Evolutionary conservation across 805 yeast genomes (phyloP), one percentile per base, ranked within the genome.

Genomic region (Yarrowia porcina): DNA sequence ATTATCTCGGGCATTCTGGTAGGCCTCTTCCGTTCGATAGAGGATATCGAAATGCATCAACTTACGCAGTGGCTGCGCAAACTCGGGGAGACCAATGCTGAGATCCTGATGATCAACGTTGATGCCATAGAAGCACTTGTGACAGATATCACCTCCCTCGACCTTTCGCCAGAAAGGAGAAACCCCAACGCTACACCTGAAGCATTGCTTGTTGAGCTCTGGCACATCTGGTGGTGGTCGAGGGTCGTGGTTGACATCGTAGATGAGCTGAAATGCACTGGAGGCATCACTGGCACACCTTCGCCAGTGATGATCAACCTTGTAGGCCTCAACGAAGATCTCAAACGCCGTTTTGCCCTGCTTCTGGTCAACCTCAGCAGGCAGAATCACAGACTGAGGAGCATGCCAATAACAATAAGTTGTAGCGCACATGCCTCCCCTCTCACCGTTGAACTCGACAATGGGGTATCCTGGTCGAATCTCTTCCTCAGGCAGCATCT

Each of bases 281-380:
- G 59, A 35, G 10, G 32, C 44, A 21, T 52, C 59, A 17, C 44
- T 25, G 18, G 59, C 59, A 12, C 59, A 17, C n/a, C 20, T 30
- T 10, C 17, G 27, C 61, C 61, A 56, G 12, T 28, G 27, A n/a
- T 18, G 30, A n/a, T 56, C 61, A 11, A 56, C 18, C 65, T 72
- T 74, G 66, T 69, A 67, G 4, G 38, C 62, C 45, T 68, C 66
- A 13, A 67, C 64, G 52, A 69, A 76, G 23, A 69, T 21, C 65
- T 75, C 74, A 65, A 75, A 17, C 1, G 71, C 73, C 1, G 75
- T 69, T 45, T 60, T 63, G 18, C 66, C 67, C 10, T 64, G 54
- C 12, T 38, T 36, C 20, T 64, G 28, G 27, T 73, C 74, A 2
- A 67, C 52, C 38, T 70, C 71, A 11, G 67, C 47, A 21, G 61